A percentile compares a stretch with the other conserved stretches of the same genome.
Conservation (phyloP, 441 rosid species). For the Hura crepitans region DNA sequence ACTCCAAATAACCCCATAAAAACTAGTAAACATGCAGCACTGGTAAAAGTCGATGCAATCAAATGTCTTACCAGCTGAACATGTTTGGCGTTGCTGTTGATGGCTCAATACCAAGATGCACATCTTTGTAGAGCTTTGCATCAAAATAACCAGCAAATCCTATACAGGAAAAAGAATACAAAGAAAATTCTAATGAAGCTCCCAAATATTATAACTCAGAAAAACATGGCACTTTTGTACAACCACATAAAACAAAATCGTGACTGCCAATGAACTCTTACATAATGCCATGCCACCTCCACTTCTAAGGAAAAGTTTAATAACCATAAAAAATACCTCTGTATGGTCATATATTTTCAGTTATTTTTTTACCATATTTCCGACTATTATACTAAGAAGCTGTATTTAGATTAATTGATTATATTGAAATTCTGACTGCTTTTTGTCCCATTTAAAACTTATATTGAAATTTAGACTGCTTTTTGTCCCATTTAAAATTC, state of each 20-base stretch:
- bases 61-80: conserved; percentile 82
- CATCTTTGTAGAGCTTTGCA: conserved; percentile 78
- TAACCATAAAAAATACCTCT: neutral
- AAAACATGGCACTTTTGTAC: neutral
- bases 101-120: conserved; percentile 95
- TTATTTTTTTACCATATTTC: neutral
- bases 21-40: neutral
- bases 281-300: neutral
- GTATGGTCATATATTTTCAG: neutral
- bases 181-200: neutral
- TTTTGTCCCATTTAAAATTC: neutral
- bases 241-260: neutral
- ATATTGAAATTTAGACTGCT: neutral
- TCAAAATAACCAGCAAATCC: conserved; percentile 98
- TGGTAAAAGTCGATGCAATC: neutral
- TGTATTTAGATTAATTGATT: neutral
- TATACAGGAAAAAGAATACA: conserved; percentile 16
- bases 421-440: no score
- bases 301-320: neutral
- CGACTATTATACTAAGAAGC: neutral
- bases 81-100: conserved; percentile 87
- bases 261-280: neutral
- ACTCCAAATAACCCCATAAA: neutral
- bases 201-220: neutral
- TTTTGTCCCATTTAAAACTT: neutral